A percentile compares a stretch with the other conserved stretches of the same genome.
phyloP scores from a whole-genome alignment of 768 basidiomycete species.

The Termitomyces sp. region DNA sequence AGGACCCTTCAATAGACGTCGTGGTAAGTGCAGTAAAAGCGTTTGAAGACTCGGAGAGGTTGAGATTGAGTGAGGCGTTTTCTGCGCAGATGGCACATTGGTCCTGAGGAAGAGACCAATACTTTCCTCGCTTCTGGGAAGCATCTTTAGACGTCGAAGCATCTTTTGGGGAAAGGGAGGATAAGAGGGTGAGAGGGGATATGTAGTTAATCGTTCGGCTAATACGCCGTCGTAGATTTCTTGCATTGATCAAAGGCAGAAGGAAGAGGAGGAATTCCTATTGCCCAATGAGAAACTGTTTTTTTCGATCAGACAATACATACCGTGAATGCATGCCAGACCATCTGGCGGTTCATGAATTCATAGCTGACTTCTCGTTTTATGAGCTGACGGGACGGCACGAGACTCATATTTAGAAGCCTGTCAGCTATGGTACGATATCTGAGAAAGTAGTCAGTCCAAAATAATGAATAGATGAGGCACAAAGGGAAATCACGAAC shows the following conservation, averaged over 20 bases:
- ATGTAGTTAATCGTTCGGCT: constrained; percentile 32
- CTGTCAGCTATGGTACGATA: constrained; percentile 85
- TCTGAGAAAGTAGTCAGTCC: constrained; percentile 35
- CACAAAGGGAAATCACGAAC: constrained; percentile 30
- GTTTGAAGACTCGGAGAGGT: constrained; percentile 50
- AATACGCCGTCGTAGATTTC: constrained; percentile 57
- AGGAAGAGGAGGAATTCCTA: constrained; percentile 96
- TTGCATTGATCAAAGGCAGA: constrained; percentile 77
- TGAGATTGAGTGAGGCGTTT: constrained; percentile 60
- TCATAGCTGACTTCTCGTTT: constrained; percentile 93
- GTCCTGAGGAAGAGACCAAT: constrained; percentile 61
- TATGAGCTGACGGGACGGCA: constrained; percentile 64
- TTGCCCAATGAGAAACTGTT: constrained; percentile 1
- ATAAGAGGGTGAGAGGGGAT: constrained; percentile 24
- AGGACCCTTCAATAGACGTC: constrained; percentile 15
- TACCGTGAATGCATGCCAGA: constrained; percentile 98
- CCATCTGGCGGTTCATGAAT: constrained; percentile 99
- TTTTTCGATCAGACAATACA: constrained; percentile 24
- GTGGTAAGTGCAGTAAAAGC: constrained; percentile 37
- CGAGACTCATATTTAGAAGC: constrained; percentile 68
- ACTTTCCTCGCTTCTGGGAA: constrained; percentile 50
- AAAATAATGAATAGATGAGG: neutral
- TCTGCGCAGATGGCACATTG: constrained; percentile 92
- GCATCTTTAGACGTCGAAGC: neutral
- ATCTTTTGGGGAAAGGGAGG: constrained; percentile 24